Conservation (phyloP, 805 yeast species). For the Yarrowia divulgata region DNA sequence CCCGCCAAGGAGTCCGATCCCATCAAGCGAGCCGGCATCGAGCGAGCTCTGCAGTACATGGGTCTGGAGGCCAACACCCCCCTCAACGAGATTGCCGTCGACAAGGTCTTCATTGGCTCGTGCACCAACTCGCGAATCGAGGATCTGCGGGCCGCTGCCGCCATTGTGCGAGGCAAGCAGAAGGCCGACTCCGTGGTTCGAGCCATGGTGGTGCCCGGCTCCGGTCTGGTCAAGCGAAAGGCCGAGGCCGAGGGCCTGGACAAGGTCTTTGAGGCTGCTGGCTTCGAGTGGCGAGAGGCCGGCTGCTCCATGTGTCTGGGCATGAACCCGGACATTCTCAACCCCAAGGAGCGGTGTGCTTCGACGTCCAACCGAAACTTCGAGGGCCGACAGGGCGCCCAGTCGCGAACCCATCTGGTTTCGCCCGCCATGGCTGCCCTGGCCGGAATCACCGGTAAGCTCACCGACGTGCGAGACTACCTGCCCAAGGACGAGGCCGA, state of each 20-base stretch:
- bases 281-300: constrained; percentile 99
- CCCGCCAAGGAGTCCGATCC: constrained; percentile 72
- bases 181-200: constrained; percentile 81
- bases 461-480: constrained; percentile 88
- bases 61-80: constrained; percentile 87
- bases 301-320: constrained; percentile 99
- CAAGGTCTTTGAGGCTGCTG: constrained; percentile 88
- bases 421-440: constrained; percentile 99
- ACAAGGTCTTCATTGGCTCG: constrained; percentile 96
- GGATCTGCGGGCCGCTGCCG: constrained; percentile 95
- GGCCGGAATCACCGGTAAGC: constrained; percentile 90
- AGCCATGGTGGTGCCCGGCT: constrained; percentile 96
- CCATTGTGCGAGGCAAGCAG: constrained; percentile 86
- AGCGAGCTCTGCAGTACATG: constrained; percentile 90
- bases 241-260: constrained; percentile 96
- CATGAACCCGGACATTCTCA: constrained; percentile 97
- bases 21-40: constrained; percentile 80
- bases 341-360: constrained; percentile 97
- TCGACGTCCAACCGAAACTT: constrained; percentile 98
- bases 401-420: constrained; percentile 95
- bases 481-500: constrained; percentile 57
- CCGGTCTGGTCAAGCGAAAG: constrained; percentile 90
- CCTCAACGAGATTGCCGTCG: constrained; percentile 74
- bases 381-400: constrained; percentile 99
- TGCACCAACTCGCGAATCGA: constrained; percentile 98